phyloP scores from a whole-genome alignment of 163 green algal genomes.

The Chlorella variabilis region DNA sequence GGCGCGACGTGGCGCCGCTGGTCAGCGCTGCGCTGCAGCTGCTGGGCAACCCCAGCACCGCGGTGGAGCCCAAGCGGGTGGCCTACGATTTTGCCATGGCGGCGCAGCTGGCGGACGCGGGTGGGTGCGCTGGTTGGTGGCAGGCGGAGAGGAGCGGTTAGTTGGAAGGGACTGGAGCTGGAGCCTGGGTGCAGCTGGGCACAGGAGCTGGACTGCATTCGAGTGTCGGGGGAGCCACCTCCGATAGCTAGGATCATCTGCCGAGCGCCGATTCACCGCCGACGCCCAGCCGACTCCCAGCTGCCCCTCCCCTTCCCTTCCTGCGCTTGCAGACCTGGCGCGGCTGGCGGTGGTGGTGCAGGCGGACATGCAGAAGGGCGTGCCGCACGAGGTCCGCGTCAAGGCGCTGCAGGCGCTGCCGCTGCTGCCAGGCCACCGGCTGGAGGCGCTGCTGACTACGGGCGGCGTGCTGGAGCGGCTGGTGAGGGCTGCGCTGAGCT shows the following conservation, averaged over 20 bases:
- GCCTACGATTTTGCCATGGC: conserved; percentile 28
- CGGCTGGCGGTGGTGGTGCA: conserved; percentile 4
- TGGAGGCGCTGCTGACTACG: conserved; percentile 25
- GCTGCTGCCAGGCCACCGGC: conserved; percentile 34
- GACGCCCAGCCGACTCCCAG: not conserved
- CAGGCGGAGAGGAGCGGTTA: too few species aligned
- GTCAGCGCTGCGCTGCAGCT: conserved; percentile 16
- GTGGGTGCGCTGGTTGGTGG: not conserved
- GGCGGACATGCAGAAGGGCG: conserved; percentile 19
- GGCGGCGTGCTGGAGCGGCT: conserved; percentile 20
- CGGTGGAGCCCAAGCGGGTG: conserved; percentile 15
- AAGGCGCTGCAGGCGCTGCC: conserved; percentile 38
- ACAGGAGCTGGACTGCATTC: too few species aligned
- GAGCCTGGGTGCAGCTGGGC: too few species aligned
- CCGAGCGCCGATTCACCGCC: not conserved
- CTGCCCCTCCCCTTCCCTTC: not conserved
- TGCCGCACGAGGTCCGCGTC: conserved; percentile 28
- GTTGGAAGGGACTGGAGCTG: too few species aligned
- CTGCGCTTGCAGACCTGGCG: conserved; percentile 9
- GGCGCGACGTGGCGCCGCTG: conserved; percentile 1
- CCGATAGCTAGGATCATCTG: too few species aligned
- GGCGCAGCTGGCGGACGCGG: conserved; percentile 19
- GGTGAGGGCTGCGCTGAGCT: not conserved
- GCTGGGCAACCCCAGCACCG: conserved; percentile 29
- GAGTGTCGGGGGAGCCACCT: too few species aligned